Evolutionary conservation across 2,329 filamentous ascomycete genomes (phyloP), one percentile per base, ranked within the genome.

Genomic region (Hypoxylon sp.): DNA sequence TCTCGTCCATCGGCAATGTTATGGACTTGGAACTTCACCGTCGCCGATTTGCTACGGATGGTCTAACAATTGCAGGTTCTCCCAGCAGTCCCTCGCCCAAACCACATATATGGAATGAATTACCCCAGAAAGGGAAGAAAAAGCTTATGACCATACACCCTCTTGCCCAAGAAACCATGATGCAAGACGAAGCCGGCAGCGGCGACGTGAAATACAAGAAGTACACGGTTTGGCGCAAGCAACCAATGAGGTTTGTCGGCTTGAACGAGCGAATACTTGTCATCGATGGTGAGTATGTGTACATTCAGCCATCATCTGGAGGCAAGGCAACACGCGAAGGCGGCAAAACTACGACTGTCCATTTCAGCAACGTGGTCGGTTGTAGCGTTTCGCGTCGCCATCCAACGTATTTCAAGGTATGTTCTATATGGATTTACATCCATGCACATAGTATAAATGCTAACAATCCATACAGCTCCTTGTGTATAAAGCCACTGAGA

Each of bases 201-300:
- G 75, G 72, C 42, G 84, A 83, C 64, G 84, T 85, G 46, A 89
- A 85, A 74, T 92, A 92, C 81, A 91, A 92, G 76, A 91, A 91
- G 73, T 96, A 94, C 80, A 90, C 89, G 11, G 93, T 97, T 14
- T 92, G 91, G 83, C 89, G 93, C 70, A 93, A 94, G 80, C 92
- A 95, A 79, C 90, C 92, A 7, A 93, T 96, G 87, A 90, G 92
- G 25, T 91, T 96, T 74, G 90, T 92, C 46, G 90, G 89, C 3
- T 88, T 91, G 75, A 92, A 92, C 67, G 91, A 94, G 74, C 89
- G 92, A 64, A 88, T 93, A 8, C 83, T 96, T 46, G 90, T 92
- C 51, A 93, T 97, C 72, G 93, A 95, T 74, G 92, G 92, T 66
- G 93, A 97, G 78, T 96, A 95, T 78, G 89, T 97, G 69, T 92